A percentile compares a stretch with the other conserved stretches of the same genome.
These are phyloP conservation scores for Petunia hybrid DNA, from an alignment of 305 asterid genomes.

Conservation along the genomic window DNA sequence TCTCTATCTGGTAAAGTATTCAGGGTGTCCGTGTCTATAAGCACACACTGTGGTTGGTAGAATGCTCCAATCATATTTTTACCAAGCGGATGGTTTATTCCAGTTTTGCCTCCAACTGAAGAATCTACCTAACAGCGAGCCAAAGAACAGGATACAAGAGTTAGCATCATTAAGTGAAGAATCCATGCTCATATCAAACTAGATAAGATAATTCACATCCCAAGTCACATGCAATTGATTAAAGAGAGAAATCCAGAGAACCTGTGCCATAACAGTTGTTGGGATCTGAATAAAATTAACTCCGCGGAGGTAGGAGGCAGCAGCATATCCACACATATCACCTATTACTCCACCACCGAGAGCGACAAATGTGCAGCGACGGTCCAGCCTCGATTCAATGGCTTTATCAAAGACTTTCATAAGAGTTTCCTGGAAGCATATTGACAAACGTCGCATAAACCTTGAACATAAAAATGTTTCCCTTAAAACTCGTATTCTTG, in stretches of 20 bases:
- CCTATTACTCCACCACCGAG: conserved; percentile 99
- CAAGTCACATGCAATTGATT: conserved; percentile 5
- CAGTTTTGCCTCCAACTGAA: conserved; percentile 98
- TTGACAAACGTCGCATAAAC: conserved; percentile 29
- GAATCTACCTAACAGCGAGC: conserved; percentile 90
- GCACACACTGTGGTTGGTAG: conserved; percentile 97
- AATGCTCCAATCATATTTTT: conserved; percentile 95
- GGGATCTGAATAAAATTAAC: conserved; percentile 98
- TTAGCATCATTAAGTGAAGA: conserved; percentile 15
- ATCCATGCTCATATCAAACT: conserved; percentile 9
- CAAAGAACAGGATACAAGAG: conserved; percentile 19
- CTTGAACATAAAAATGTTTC: conserved; percentile 29
- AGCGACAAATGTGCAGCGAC: conserved; percentile 94
- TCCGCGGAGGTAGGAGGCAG: conserved; percentile 95
- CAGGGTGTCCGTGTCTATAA: conserved; percentile 84
- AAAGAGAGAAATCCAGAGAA: conserved; percentile 35
- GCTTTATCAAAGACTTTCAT: conserved; percentile 98
- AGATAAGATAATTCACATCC: background rate
- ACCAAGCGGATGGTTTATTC: conserved; percentile 95
- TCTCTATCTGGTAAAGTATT: conserved; percentile 93
- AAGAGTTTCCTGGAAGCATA: conserved; percentile 72
- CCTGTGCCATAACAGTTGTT: conserved; percentile 99
- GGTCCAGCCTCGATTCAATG: conserved; percentile 83
- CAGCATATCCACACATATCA: conserved; percentile 99
- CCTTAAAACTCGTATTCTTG: conserved; percentile 24